These are phyloP conservation scores for Musa acuminata DNA, from an alignment of 176 grass and related monocot genomes.

Conservation along the genomic window DNA sequence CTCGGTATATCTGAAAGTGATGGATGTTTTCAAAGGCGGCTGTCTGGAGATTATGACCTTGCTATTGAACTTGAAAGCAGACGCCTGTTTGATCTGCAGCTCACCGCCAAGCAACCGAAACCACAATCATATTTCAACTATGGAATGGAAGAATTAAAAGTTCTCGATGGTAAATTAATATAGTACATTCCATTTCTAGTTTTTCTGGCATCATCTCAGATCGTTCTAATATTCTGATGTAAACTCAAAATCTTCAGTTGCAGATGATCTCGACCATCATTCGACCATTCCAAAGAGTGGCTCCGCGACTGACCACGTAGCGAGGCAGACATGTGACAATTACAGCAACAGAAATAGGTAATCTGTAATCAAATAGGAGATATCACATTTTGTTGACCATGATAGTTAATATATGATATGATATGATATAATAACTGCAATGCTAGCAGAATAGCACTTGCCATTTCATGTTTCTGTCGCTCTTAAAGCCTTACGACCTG, in stretches of 20 bases:
- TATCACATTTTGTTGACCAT: too few relatives aligned
- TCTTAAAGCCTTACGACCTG: too few relatives aligned
- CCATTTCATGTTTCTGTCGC: background rate
- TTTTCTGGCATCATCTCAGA: background rate
- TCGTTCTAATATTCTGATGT: too few relatives aligned
- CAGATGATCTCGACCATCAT: background rate
- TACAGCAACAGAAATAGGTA: background rate
- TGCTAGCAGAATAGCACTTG: background rate
- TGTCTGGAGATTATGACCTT: conserved; percentile 1
- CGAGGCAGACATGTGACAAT: conserved; percentile 1
- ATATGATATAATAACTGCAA: background rate
- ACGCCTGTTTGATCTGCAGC: conserved; percentile 4
- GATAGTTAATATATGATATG: too few relatives aligned
- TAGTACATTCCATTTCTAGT: too few relatives aligned
- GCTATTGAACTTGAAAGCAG: conserved; percentile 15
- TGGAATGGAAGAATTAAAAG: background rate
- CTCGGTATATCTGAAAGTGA: background rate
- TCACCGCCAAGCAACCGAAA: background rate
- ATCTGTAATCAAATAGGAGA: background rate
- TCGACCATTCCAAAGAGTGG: background rate
- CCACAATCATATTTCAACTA: background rate
- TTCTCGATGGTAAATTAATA: background rate
- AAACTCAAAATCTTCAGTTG: background rate
- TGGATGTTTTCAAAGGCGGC: background rate
- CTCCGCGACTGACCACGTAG: background rate